phyloP scores from a whole-genome alignment of 2,329 filamentous ascomycete genomes.

The Claviceps sp. region DNA sequence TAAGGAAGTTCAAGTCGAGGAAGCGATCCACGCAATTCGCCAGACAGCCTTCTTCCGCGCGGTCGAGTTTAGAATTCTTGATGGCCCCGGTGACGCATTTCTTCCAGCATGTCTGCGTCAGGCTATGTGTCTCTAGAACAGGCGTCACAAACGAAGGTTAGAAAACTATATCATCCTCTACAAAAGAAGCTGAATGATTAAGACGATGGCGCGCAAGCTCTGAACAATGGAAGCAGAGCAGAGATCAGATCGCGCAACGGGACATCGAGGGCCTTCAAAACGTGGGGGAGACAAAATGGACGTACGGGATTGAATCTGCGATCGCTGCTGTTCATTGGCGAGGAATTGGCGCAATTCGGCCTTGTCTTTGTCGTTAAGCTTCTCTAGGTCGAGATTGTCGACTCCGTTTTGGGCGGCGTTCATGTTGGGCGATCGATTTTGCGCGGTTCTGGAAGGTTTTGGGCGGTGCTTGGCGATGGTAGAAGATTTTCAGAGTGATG shows the following conservation, averaged over 20 bases:
- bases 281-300: not conserved
- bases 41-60: conserved; percentile 68
- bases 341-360: conserved; percentile 79
- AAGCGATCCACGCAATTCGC: conserved; percentile 90
- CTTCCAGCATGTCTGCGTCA: conserved; percentile 76
- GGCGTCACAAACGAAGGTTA: not conserved
- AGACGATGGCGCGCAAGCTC: too few relatives aligned
- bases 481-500: too few relatives aligned
- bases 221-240: not conserved
- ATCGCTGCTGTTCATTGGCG: conserved; percentile 71
- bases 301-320: conserved; percentile 47
- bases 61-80: conserved; percentile 58
- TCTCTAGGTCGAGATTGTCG: conserved; percentile 51
- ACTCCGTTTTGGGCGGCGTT: conserved; percentile 24
- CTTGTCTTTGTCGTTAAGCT: conserved; percentile 72
- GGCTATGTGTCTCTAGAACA: conserved; percentile 34
- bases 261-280: not conserved
- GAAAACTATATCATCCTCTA: not conserved
- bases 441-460: not conserved
- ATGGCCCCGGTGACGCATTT: conserved; percentile 77
- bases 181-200: too few relatives aligned
- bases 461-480: not conserved
- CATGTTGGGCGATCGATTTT: conserved; percentile 13
- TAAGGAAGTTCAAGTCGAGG: conserved; percentile 73
- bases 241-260: not conserved